Conservation (phyloP, 176 grass and related monocot species). For the Miscanthus lutarioriparius region DNA sequence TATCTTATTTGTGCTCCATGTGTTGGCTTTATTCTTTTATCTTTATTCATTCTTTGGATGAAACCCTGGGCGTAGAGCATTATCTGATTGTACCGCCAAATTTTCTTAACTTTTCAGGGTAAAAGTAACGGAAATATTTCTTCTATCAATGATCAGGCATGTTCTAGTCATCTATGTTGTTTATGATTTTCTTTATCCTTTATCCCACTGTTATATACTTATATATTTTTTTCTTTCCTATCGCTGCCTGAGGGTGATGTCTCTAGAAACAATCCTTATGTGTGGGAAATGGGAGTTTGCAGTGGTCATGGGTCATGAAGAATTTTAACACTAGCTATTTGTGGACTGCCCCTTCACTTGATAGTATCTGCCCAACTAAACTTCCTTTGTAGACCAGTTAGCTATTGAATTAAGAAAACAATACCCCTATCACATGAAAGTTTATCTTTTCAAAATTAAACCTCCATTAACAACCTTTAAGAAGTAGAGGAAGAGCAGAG, state of each 20-base stretch:
- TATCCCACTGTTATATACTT: background rate
- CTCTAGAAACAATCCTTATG: background rate
- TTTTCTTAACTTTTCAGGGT: constrained; percentile 42
- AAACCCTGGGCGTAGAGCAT: background rate
- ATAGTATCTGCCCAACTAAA: background rate
- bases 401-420: background rate
- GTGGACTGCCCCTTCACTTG: background rate
- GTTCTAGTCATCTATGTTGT: constrained; percentile 19
- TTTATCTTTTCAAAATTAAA: background rate
- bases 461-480: background rate
- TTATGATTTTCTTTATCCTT: constrained; percentile 1
- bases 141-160: constrained; percentile 43
- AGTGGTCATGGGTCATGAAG: background rate
- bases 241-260: background rate
- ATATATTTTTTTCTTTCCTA: background rate
- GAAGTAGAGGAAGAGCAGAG: background rate
- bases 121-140: constrained; percentile 57
- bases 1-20: background rate
- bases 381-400: background rate
- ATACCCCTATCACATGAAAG: background rate
- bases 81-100: constrained; percentile 26
- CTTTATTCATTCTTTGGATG: background rate
- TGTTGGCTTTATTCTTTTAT: background rate
- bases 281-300: background rate
- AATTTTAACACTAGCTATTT: background rate